Conservation (phyloP, 371 early-diverging fungal species). For the Encephalitozoon intestinalis region DNA sequence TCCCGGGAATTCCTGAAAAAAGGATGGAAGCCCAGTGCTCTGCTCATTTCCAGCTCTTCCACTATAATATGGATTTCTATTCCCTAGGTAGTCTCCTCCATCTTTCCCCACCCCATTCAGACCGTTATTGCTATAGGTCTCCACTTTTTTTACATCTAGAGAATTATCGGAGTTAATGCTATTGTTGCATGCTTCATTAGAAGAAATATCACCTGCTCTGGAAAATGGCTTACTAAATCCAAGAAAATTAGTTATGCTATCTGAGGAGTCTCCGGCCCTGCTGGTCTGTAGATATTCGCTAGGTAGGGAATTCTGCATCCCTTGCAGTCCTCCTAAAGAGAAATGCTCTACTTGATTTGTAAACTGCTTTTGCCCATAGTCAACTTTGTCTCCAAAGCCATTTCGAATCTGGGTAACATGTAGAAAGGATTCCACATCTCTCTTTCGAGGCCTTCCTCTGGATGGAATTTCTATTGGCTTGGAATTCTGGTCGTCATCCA, state of each 20-base stretch:
- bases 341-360: not conserved
- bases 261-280: not conserved
- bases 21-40: not conserved
- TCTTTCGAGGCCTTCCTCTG: conserved; percentile 32
- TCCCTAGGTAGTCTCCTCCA: too few relatives aligned
- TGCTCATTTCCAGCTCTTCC: not conserved
- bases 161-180: not conserved
- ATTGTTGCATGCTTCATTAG: not conserved
- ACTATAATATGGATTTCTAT: not conserved
- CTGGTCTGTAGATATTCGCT: not conserved
- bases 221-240: not conserved
- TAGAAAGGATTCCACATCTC: not conserved
- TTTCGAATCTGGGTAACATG: not conserved
- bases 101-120: not conserved
- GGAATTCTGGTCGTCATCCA: conserved; percentile 18
- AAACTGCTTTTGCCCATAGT: not conserved
- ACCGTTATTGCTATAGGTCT: not conserved
- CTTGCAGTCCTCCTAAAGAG: not conserved
- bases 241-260: not conserved
- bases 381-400: not conserved
- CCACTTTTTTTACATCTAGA: not conserved
- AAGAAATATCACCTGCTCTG: not conserved
- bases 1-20: not conserved
- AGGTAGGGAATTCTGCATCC: not conserved
- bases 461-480: conserved; percentile 41